A percentile compares a stretch with the other conserved stretches of the same genome.
Conservation (phyloP, 2,329 filamentous ascomycete genomes). For the Penicillium sclerotigenum region DNA sequence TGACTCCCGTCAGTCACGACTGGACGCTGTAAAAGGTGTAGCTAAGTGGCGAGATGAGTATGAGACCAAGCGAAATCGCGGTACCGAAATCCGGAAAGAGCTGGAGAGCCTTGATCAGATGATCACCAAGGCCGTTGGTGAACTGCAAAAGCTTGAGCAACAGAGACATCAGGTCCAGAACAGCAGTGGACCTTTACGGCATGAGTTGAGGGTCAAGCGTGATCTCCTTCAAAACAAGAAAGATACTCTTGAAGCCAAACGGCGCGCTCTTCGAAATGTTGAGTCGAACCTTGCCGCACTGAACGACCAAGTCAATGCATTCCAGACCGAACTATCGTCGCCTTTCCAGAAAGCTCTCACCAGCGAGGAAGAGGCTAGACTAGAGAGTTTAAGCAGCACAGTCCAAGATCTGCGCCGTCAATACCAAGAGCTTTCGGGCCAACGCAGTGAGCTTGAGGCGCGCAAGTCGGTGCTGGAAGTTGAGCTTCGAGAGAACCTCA, state of each 20-base stretch:
- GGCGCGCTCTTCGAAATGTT: constrained; percentile 61
- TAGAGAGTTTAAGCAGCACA: constrained; percentile 66
- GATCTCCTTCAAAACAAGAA: constrained; percentile 69
- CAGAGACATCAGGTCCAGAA: constrained; percentile 72
- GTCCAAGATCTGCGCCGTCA: constrained; percentile 74
- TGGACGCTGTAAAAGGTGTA: constrained; percentile 77
- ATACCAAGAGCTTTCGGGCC: constrained; percentile 70
- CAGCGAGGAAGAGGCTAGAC: constrained; percentile 73
- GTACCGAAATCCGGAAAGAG: constrained; percentile 63
- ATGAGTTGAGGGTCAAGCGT: constrained; percentile 73
- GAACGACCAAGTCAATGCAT: constrained; percentile 69
- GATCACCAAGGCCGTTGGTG: constrained; percentile 80
- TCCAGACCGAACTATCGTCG: constrained; percentile 75
- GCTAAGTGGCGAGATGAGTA: constrained; percentile 72
- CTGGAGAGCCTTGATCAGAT: constrained; percentile 81
- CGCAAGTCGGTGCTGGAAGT: constrained; percentile 81
- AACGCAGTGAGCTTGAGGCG: constrained; percentile 72
- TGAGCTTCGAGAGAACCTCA: constrained; percentile 83
- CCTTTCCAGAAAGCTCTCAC: constrained; percentile 91
- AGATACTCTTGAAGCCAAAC: constrained; percentile 70
- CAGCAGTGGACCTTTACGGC: constrained; percentile 74
- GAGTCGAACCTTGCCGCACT: constrained; percentile 73
- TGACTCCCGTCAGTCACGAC: constrained; percentile 77
- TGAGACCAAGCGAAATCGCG: constrained; percentile 63
- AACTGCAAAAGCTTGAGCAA: constrained; percentile 79